phyloP scores from a whole-genome alignment of 1,284 basidiomycete species.

The Ceratobasidium sp. region DNA sequence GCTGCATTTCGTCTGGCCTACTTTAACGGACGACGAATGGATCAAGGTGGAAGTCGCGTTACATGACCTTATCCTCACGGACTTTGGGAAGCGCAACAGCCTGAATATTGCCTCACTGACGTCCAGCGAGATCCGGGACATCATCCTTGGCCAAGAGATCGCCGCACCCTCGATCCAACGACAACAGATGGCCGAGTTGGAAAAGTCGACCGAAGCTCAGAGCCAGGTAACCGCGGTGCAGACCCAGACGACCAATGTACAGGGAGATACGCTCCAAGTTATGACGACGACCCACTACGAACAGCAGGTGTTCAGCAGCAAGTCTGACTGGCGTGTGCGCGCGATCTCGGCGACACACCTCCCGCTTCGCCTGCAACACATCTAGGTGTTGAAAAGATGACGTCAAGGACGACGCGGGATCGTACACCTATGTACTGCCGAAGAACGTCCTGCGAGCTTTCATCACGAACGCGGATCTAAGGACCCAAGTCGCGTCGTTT shows the following conservation, averaged over 20 bases:
- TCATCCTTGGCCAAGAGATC: constrained; percentile 97
- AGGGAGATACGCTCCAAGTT: constrained; percentile 95
- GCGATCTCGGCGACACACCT: constrained; percentile 97
- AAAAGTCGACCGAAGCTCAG: constrained; percentile 94
- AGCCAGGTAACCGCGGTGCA: constrained; percentile 96
- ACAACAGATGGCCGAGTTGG: constrained; percentile 99
- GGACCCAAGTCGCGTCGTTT: constrained; percentile 95
- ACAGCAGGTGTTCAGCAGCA: constrained; percentile 95
- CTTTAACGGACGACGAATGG: constrained; percentile 95
- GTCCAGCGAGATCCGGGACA: constrained; percentile 93
- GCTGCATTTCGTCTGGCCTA: constrained; percentile 98
- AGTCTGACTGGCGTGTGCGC: constrained; percentile 98
- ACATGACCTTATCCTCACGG: constrained; percentile 90
- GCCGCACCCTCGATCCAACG: constrained; percentile 84
- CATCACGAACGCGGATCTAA: constrained; percentile 90
- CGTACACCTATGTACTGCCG: constrained; percentile 93
- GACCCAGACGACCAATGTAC: constrained; percentile 97
- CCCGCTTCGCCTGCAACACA: constrained; percentile 94
- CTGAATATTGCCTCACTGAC: constrained; percentile 99
- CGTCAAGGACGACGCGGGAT: constrained; percentile 95
- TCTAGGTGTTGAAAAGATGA: constrained; percentile 99
- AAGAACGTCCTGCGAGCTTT: constrained; percentile 98
- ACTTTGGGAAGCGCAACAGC: constrained; percentile 98
- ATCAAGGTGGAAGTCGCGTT: constrained; percentile 99
- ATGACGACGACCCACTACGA: constrained; percentile 98